Base-by-base conservation (phyloP, 2,329 filamentous ascomycete species). In the Elsinoe necatrix region DNA sequence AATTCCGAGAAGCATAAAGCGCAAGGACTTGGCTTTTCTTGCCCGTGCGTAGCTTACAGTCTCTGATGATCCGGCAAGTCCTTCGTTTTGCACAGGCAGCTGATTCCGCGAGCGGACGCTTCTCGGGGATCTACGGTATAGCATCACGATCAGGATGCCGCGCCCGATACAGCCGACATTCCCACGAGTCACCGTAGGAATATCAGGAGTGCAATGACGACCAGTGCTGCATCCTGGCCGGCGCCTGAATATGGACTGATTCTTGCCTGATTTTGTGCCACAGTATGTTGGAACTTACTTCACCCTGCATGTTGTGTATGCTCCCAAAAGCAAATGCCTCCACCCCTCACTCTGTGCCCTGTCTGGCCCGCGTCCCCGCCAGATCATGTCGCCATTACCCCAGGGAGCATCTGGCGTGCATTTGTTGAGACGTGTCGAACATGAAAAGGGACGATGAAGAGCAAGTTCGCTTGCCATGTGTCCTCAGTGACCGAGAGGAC, bases 161-260 rank as follows among this genome's bases (percentile, higher is more conserved):
- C 27, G 23, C 45, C 45, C 29, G 45, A 50, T 34, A 31, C 29
- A 50, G 5, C 45, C 45, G 45, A 50, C 25, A 11, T 21, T 50
- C 45, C 25, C 45, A 50, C 45, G 23, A 50, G 45, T 50, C 45
- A 31, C 25, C 27, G 45, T 14, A 50, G 45, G 45, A 50, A 31
- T 31, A 50, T 50, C 16, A 50, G 27, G 45, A 50, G 27, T 18
- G 25, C 18, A 14, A 50, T 50, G 45, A 50, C 45, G 45, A 50
- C 45, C 27, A 2, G 11, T 50, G 23, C 45, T 50, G 45, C 45
- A 50, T 50, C 45, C 45, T 50, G 20, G 16, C 45, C 45, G 27
- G 25, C 45, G 45, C 45, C 45, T 50, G 25, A n/a, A n/a, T n/a
- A 50, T 20, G 27, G 18, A 11, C 18, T 31, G 14, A 14, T 9